A percentile compares a stretch with the other conserved stretches of the same genome.
These are phyloP conservation scores for Cardamine occulta DNA, from an alignment of 345 rosid species.

Conservation along the genomic window DNA sequence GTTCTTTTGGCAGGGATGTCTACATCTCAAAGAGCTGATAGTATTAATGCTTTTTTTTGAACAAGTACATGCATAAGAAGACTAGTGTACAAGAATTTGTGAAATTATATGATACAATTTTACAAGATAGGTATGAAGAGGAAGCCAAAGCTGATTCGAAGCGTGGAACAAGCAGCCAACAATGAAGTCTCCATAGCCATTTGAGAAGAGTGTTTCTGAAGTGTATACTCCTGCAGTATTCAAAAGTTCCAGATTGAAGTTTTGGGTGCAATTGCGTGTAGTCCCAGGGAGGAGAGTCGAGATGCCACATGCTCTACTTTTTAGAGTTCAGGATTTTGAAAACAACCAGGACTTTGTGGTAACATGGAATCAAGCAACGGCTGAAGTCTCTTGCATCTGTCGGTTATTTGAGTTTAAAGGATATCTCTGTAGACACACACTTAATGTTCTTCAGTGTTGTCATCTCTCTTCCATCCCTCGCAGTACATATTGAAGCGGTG, in stretches of 20 bases:
- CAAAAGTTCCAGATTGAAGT: slow-evolving; percentile 70
- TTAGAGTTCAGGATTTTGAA: slow-evolving; percentile 67
- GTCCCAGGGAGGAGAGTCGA: slow-evolving; percentile 63
- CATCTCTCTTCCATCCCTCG: slow-evolving; percentile 56
- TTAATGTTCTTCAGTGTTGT: slow-evolving; percentile 69
- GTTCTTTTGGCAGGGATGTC: slow-evolving; percentile 70
- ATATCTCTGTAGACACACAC: slow-evolving; percentile 68
- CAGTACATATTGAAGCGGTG: slow-evolving; percentile 69
- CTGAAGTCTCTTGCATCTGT: slow-evolving; percentile 65
- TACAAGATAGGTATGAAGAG: slow-evolving; percentile 69
- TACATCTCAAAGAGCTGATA: slow-evolving; percentile 57
- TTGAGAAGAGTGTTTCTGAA: slow-evolving; percentile 68
- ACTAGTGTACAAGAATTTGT: slow-evolving; percentile 62
- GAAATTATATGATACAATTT: slow-evolving; percentile 56
- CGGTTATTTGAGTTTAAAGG: slow-evolving; percentile 67
- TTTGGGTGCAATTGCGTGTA: slow-evolving; percentile 69
- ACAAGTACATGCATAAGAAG: slow-evolving; percentile 69
- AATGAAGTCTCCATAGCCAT: slow-evolving; percentile 71
- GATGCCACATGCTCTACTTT: slow-evolving; percentile 51
- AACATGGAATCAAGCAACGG: slow-evolving; percentile 54
- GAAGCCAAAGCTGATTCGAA: slow-evolving; percentile 75
- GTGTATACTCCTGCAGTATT: slow-evolving; percentile 66
- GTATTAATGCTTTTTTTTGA: slow-evolving; percentile 61
- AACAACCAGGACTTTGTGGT: slow-evolving; percentile 60
- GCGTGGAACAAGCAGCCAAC: slow-evolving; percentile 65